Evolutionary conservation across 371 early-diverging fungal genomes (phyloP), one percentile per base, ranked within the genome.

Genomic region (Gilbertella persicaria): DNA sequence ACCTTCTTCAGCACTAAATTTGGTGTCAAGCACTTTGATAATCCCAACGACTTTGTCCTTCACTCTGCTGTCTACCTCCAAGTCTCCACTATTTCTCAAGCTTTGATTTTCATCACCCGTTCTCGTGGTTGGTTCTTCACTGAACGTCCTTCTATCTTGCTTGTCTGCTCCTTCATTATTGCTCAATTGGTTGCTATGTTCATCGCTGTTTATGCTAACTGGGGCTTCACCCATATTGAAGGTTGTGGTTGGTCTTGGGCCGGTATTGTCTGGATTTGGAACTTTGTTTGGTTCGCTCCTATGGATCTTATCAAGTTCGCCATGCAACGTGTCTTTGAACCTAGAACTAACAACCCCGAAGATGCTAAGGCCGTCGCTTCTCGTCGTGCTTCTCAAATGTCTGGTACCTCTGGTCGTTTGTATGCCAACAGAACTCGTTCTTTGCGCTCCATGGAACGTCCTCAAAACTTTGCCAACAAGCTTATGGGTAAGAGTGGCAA

Each of bases 261-360:
- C 36, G 80, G 79, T 50, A 77, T 77, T 45, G 85, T 79, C 50
- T 87, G 87, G 87, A 69, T 87, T 62, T 87, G 86, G 86, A 85
- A 87, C 73, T 75, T 87, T 48, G 59, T 87, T 49, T 87, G 87
- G 87, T 87, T 83, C 53, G 58, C 83, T 54, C 87, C 87, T 40
- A 61, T 87, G 55, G 87, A 87, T 64, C 67, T 83, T 43, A 55
- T 85, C 76, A 87, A 87, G 75, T 88, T 88, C 50, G 80, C 65
- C 44, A 80, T 88, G 73, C 83, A 81, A 48, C 51, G 48, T n/a
- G 2, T 67, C 66, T 79, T 80, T 66, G 70, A 79, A 53, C 78
- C 73, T 30, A 66, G 53, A 45, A 50, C 37, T 5, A 41, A 48
- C 19, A 44, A 42, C 1, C 42, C 46, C 10, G 40, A 39, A n/a